phyloP scores from a whole-genome alignment of 2,329 filamentous ascomycete species.

The Fusarium equiseti region DNA sequence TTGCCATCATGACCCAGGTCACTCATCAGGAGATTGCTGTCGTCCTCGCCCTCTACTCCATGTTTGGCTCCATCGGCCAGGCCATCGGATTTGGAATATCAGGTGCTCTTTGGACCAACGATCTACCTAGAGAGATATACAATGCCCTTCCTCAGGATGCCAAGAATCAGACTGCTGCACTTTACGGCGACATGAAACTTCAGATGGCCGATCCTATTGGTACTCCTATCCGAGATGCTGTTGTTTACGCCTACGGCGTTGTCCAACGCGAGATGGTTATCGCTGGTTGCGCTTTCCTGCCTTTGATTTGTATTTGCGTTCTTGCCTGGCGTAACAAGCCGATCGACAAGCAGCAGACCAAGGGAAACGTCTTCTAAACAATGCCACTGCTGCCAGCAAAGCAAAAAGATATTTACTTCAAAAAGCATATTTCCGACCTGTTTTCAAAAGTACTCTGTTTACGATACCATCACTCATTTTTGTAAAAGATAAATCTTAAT shows the following conservation, averaged over 20 bases:
- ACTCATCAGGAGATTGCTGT: slow-evolving; percentile 51
- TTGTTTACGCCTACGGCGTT: slow-evolving; percentile 69
- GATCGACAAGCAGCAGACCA: slow-evolving; percentile 61
- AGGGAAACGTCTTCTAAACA: slow-evolving; percentile 63
- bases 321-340: slow-evolving; percentile 64
- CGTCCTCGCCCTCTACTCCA: slow-evolving; percentile 48
- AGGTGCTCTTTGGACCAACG: slow-evolving; percentile 50
- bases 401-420: background rate
- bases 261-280: slow-evolving; percentile 63
- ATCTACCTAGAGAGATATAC: slow-evolving; percentile 58
- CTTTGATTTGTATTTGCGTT: slow-evolving; percentile 53
- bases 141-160: slow-evolving; percentile 61
- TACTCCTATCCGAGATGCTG: slow-evolving; percentile 60
- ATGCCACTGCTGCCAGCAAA: background rate
- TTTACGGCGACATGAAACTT: slow-evolving; percentile 66
- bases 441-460: background rate
- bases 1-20: slow-evolving; percentile 49
- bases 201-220: slow-evolving; percentile 65
- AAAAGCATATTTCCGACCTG: background rate
- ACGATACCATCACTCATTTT: background rate
- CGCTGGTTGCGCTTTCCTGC: slow-evolving; percentile 52
- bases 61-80: slow-evolving; percentile 49
- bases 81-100: slow-evolving; percentile 51
- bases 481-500: background rate
- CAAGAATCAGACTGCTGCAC: slow-evolving; percentile 55